Conservation (phyloP, 768 basidiomycete species). For the Suillus weaverae region DNA sequence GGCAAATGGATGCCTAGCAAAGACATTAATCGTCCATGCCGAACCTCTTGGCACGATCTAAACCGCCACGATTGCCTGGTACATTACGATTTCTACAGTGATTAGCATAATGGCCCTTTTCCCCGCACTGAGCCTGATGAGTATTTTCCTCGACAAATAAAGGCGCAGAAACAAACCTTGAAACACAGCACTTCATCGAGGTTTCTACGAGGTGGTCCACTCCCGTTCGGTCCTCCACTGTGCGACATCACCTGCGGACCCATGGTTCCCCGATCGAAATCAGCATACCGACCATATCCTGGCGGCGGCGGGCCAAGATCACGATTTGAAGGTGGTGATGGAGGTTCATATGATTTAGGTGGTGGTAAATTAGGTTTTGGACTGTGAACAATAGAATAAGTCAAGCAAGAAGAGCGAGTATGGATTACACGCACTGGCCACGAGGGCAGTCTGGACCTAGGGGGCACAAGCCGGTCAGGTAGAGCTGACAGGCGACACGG, state of each 20-base stretch:
- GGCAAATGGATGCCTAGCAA: background rate
- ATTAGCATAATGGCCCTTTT: slow-evolving; percentile 95
- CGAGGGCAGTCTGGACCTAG: slow-evolving; percentile 83
- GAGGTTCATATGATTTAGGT: slow-evolving; percentile 74
- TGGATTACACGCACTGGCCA: slow-evolving; percentile 71
- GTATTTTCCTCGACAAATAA: slow-evolving; percentile 8
- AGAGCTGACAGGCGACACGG: slow-evolving; percentile 86
- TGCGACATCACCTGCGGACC: slow-evolving; percentile 30
- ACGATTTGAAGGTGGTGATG: slow-evolving; percentile 69
- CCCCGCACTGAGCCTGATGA: slow-evolving; percentile 63
- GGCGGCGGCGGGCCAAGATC: slow-evolving; percentile 91
- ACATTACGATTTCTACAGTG: slow-evolving; percentile 89
- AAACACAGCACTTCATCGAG: slow-evolving; percentile 85
- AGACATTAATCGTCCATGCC: slow-evolving; percentile 26
- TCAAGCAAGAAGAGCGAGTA: slow-evolving; percentile 8
- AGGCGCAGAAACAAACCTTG: slow-evolving; percentile 52
- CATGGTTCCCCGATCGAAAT: slow-evolving; percentile 57
- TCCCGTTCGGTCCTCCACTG: slow-evolving; percentile 33
- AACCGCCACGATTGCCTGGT: slow-evolving; percentile 86
- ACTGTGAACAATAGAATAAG: slow-evolving; percentile 40
- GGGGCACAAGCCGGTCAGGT: slow-evolving; percentile 92
- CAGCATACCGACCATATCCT: slow-evolving; percentile 83
- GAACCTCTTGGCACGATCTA: slow-evolving; percentile 49
- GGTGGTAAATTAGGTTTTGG: slow-evolving; percentile 76
- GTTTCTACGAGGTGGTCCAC: slow-evolving; percentile 59